phyloP scores from a whole-genome alignment of 148 eudicot species.

The Tetragonia tetragonoides region DNA sequence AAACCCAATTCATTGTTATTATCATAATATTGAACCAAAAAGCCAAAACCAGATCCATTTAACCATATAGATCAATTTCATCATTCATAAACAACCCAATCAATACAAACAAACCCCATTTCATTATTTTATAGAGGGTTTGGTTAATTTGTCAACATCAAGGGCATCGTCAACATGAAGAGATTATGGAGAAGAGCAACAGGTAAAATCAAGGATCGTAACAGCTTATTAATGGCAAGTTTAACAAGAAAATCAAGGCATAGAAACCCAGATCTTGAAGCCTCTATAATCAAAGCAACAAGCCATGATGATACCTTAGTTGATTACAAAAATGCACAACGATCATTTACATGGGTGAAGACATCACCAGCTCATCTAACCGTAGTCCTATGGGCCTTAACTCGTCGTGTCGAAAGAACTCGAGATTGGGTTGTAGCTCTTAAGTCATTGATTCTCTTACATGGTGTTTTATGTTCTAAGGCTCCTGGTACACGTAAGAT shows the following conservation, averaged over 20 bases:
- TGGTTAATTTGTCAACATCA: too few species aligned
- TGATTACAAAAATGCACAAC: slow-evolving; percentile 44
- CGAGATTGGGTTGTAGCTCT: slow-evolving; percentile 61
- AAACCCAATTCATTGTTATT: too few species aligned
- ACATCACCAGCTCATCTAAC: slow-evolving; percentile 41
- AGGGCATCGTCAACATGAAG: slow-evolving; percentile 15
- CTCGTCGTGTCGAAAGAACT: slow-evolving; percentile 48
- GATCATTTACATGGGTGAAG: slow-evolving; percentile 53
- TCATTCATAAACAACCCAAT: too few species aligned
- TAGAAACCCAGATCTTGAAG: slow-evolving; percentile 65
- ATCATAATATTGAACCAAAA: too few species aligned
- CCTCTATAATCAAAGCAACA: slow-evolving; percentile 68
- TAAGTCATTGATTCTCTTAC: slow-evolving; percentile 66
- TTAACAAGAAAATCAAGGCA: slow-evolving; percentile 33
- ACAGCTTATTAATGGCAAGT: slow-evolving; percentile 47
- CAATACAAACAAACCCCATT: too few species aligned
- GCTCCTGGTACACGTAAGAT: slow-evolving; percentile 39
- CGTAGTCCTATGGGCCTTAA: slow-evolving; percentile 50
- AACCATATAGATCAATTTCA: too few species aligned
- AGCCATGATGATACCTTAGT: slow-evolving; percentile 55
- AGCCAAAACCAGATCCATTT: too few species aligned
- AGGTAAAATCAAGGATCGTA: slow-evolving; percentile 59
- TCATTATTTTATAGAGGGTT: too few species aligned
- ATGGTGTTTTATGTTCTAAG: slow-evolving; percentile 52
- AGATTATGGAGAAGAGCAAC: slow-evolving; percentile 60